A percentile compares a stretch with the other conserved stretches of the same genome.
Evolutionary conservation across 1,139 yeast species (phyloP).

Genomic region (Hyphopichia khmerensis): DNA sequence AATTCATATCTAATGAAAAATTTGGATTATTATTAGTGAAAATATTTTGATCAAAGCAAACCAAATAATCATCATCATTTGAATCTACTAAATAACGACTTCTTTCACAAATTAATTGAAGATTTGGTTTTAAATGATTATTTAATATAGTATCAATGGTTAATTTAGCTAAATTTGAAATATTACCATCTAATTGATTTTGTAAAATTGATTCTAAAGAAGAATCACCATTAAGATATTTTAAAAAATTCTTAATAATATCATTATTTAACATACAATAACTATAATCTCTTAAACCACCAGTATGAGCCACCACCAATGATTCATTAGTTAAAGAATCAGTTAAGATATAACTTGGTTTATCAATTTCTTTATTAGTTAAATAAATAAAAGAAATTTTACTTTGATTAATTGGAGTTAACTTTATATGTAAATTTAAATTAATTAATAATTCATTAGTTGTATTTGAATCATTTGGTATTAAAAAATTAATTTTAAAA

Average conservation of each 20-base stretch:
- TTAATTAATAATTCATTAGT: constrained; percentile 36
- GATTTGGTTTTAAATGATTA: constrained; percentile 47
- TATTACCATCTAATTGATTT: constrained; percentile 23
- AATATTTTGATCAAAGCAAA: constrained; percentile 35
- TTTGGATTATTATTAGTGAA: constrained; percentile 30
- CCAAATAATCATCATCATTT: constrained; percentile 28
- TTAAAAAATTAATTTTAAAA: constrained; percentile 32
- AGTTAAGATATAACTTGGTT: constrained; percentile 35
- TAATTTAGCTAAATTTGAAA: constrained; percentile 44
- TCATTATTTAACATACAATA: constrained; percentile 41
- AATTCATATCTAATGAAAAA: constrained; percentile 13
- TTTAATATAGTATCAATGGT: constrained; percentile 53
- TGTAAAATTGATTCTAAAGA: constrained; percentile 18
- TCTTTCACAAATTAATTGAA: constrained; percentile 45
- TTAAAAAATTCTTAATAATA: constrained; percentile 23
- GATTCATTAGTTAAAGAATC: constrained; percentile 21
- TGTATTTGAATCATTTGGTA: constrained; percentile 37
- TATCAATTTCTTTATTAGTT: constrained; percentile 14
- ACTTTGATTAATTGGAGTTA: constrained; percentile 13
- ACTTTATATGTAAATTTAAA: constrained; percentile 35
- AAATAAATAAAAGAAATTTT: constrained; percentile 19
- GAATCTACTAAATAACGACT: constrained; percentile 42
- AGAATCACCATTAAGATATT: constrained; percentile 25
- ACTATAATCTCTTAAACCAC: constrained; percentile 43
- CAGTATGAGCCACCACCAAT: constrained; percentile 35